phyloP scores from a whole-genome alignment of 306 rosid species.

The Hylodesmum podocarpum region DNA sequence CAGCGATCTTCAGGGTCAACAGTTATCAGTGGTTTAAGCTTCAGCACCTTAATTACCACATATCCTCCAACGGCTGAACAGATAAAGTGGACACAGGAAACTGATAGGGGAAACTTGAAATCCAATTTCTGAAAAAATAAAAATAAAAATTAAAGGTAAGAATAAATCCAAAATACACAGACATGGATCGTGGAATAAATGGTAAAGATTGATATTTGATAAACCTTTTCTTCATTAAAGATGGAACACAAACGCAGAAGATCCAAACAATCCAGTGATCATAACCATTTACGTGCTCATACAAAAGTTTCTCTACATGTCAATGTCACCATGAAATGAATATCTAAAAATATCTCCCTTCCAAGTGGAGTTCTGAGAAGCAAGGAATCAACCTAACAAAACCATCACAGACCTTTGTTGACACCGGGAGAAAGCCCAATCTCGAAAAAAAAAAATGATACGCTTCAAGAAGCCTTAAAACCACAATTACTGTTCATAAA shows the following conservation, averaged over 20 bases:
- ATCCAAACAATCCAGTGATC: slow-evolving; percentile 5
- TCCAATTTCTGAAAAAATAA: slow-evolving; percentile 77
- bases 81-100: slow-evolving; percentile 89
- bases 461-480: background rate
- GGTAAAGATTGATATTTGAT: slow-evolving; percentile 14
- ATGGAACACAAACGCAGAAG: background rate
- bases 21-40: slow-evolving; percentile 78
- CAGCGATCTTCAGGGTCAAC: slow-evolving; percentile 93
- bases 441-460: background rate
- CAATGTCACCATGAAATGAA: slow-evolving; percentile 1
- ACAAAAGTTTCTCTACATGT: background rate
- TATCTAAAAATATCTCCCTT: background rate
- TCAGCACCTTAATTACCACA: slow-evolving; percentile 75
- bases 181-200: background rate
- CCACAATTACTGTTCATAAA: background rate
- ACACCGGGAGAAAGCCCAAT: background rate
- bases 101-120: slow-evolving; percentile 92
- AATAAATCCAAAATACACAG: slow-evolving; percentile 7
- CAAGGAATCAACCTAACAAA: slow-evolving; percentile 3
- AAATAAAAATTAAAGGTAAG: background rate
- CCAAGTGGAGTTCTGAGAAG: background rate
- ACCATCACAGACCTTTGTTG: background rate
- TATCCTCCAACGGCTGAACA: slow-evolving; percentile 91
- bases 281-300: background rate
- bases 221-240: background rate